Conservation (phyloP, 495 filamentous ascomycete genomes). For the Eremomyces bilateralis region DNA sequence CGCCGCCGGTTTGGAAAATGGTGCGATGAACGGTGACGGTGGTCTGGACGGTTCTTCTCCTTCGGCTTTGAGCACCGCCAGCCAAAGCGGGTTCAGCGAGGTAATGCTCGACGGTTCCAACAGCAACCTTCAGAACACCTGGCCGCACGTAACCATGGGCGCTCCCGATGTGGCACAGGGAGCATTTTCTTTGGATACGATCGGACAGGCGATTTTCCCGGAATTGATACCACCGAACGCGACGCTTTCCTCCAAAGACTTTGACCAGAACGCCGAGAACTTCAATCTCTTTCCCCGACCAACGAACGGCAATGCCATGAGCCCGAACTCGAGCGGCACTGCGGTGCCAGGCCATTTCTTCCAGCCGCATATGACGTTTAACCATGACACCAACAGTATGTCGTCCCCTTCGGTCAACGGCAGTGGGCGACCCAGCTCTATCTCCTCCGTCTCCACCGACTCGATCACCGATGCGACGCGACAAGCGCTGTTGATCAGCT, state of each 20-base stretch:
- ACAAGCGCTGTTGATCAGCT: constrained; percentile 60
- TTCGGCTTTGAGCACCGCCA: constrained; percentile 79
- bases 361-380: constrained; percentile 27
- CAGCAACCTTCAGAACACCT: constrained; percentile 44
- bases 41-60: constrained; percentile 84
- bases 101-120: constrained; percentile 74
- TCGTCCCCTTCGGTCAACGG: constrained; percentile 37
- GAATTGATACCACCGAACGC: constrained; percentile 10
- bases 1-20: constrained; percentile 53
- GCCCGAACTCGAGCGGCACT: constrained; percentile 9
- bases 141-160: constrained; percentile 38
- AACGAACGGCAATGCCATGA: constrained; percentile 6
- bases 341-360: constrained; percentile 21
- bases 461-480: constrained; percentile 89
- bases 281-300: constrained; percentile 15
- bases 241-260: constrained; percentile 11
- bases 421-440: constrained; percentile 38
- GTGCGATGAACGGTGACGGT: constrained; percentile 54
- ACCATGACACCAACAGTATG: constrained; percentile 39
- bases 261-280: constrained; percentile 11
- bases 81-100: constrained; percentile 81
- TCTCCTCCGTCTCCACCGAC: constrained; percentile 43
- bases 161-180: constrained; percentile 39
- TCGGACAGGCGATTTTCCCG: constrained; percentile 17
- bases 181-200: constrained; percentile 22